Evolutionary conservation across 345 rosid species (phyloP).

Genomic region (Cardamine occulta): DNA sequence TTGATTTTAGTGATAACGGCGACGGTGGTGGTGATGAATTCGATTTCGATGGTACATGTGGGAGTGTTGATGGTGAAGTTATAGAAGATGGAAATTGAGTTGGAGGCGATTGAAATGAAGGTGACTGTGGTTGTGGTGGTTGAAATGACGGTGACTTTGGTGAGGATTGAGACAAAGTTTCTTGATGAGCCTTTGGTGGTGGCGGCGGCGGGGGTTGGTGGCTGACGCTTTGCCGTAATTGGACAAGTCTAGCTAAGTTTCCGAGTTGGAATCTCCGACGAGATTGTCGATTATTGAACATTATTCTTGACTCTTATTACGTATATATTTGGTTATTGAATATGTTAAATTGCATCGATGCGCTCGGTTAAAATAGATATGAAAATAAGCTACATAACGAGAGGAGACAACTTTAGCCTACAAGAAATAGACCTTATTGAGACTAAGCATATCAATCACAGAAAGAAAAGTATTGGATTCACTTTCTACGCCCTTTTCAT

Average conservation of each 20-base stretch:
- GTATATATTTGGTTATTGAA: not conserved
- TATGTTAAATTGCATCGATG: not conserved
- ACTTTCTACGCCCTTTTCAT: not conserved
- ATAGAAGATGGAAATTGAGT: not conserved
- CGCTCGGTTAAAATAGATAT: constrained; percentile 1
- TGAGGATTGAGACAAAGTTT: constrained; percentile 29
- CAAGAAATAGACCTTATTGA: constrained; percentile 23
- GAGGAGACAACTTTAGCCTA: constrained; percentile 29
- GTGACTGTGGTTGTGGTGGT: not conserved
- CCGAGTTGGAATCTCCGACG: constrained; percentile 43
- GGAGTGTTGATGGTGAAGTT: constrained; percentile 18
- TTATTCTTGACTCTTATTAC: not conserved
- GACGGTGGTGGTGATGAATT: constrained; percentile 11
- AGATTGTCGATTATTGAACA: constrained; percentile 41
- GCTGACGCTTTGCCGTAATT: constrained; percentile 36
- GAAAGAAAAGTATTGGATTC: constrained; percentile 38
- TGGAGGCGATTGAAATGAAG: not conserved
- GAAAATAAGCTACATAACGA: constrained; percentile 2
- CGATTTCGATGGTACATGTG: not conserved
- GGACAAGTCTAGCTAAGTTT: constrained; percentile 44
- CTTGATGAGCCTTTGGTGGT: constrained; percentile 10
- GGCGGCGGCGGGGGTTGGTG: constrained; percentile 15
- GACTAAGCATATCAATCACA: constrained; percentile 15
- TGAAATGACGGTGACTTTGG: constrained; percentile 17
- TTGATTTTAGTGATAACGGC: constrained; percentile 12